Evolutionary conservation across 2,329 filamentous ascomycete species (phyloP), one percentile per base, ranked within the genome.

Genomic region (Penicillium sp.): DNA sequence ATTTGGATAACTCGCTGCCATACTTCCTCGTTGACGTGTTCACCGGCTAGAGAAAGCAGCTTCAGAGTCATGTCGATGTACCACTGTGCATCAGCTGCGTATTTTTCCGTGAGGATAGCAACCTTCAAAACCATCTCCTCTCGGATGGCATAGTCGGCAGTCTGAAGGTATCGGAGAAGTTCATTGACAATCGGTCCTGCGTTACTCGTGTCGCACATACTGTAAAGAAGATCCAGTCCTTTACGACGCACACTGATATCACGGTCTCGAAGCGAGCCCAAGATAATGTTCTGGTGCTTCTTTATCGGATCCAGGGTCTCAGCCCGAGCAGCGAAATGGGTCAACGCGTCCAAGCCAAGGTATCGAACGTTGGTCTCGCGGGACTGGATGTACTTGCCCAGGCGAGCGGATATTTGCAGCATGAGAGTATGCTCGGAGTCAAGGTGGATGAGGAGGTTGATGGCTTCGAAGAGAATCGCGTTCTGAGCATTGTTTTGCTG

Each of bases 121-220:
- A 99, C 96, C 78, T 99, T 99, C 59, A 99, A 81, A 4, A 97
- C 94, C 94, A 99, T 99, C 74, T 99, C 94, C 77, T 99, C 95
- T 60, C 95, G 86, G 66, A 99, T 97, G 5, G 93, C 93, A 73
- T 96, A 99, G 74, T 99, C 94, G 45, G 94, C 94, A 52, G 91
- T 96, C 69, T 97, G 93, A 8, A 99, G 83, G 73, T 97, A 97
- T 63, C 93, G 91, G 49, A 99, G 78, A 47, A 99, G 86, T 77
- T 99, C 94, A 56, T 90, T 89, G 38, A 99, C 94, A 62, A 99
- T 96, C 9, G 91, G 87, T 61, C 91, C 89, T 7, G 94, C 92
- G 74, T 99, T 99, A n/a, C 88, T 88, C 32, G 90, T 85, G 75
- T 99, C 94, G 73, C 95, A 99, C 94, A 99, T 99, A 85, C 94